Base-by-base conservation (phyloP, 306 rosid species). In the Medicago arabica region DNA sequence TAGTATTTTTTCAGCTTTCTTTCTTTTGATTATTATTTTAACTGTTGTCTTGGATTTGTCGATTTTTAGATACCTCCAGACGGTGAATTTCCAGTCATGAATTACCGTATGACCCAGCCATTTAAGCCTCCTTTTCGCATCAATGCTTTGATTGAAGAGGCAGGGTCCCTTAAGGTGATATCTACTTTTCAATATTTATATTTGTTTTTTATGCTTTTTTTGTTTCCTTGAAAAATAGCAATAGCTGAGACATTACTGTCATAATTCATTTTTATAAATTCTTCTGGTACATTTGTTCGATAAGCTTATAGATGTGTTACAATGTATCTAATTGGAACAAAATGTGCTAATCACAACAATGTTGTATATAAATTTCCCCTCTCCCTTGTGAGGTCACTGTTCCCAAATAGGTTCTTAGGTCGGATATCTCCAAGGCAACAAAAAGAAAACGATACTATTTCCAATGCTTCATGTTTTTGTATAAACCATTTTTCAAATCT, bases 61-160 rank as follows among this genome's bases (percentile, higher is more conserved):
- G 58, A 62, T 78, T 65, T 68, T 54, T 74, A 92, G 97, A 71
- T 88, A 75, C 96, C 96, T 2, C 90, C 96, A 1, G 96, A 89
- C 69, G 97, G 97, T 31, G 97, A 92, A 72, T 92, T 92, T 83
- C 93, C 96, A 1, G 96, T 89, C 78, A 92, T 92, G 97, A 92
- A 89, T 77, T 92, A 88, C 82, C 96, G 96, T 36, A 81, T 92
- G 91, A 92, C 91, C 75, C 97, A 92, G 80, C 93, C 87, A 78
- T 92, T 89, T 75, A 89, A 78, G 84, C 89, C 97, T 82, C 97
- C 96, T 77, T 92, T 92, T 75, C 91, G 87, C 77, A 85, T 92
- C 44, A 92, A 88, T 84, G 74, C 90, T 73, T 80, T 92, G 81
- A 81, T 92, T 16, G 97, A 92, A 87, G 96, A 89, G 84, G 80